Conservation (phyloP, 2,329 filamentous ascomycete species). For the Colletotrichum horii region DNA sequence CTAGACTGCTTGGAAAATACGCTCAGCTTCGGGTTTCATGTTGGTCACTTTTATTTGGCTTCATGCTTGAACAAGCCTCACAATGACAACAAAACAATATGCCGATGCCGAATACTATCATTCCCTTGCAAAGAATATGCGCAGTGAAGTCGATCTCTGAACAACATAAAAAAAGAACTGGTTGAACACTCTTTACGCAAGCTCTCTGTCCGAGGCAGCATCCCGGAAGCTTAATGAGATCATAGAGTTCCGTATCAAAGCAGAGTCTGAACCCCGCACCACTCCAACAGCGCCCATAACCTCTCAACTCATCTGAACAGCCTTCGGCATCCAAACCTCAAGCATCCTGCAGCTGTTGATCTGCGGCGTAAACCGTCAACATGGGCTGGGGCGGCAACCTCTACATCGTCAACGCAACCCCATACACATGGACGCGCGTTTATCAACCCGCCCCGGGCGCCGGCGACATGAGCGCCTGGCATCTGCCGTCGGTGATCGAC, state of each 20-base stretch:
- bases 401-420: not conserved
- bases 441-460: not conserved
- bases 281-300: not conserved
- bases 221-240: not conserved
- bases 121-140: accelerated
- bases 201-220: not conserved
- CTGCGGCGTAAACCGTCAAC: not conserved
- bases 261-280: not conserved
- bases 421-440: not conserved
- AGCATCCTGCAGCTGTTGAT: not conserved
- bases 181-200: accelerated
- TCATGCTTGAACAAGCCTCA: not conserved
- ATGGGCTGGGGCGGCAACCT: not conserved
- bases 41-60: not conserved
- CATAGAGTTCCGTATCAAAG: not conserved
- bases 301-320: not conserved
- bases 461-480: not conserved
- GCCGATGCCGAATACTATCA: accelerated
- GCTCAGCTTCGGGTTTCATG: not conserved
- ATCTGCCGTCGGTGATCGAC: not conserved
- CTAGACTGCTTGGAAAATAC: not conserved
- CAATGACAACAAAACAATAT: not conserved
- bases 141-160: accelerated
- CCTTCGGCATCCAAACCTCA: not conserved
- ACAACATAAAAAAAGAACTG: accelerated